Percentiles rank a stretch among this genome's conserved stretches.
Conservation (phyloP, 2,329 filamentous ascomycete species). For the Pyrenophora teres region DNA sequence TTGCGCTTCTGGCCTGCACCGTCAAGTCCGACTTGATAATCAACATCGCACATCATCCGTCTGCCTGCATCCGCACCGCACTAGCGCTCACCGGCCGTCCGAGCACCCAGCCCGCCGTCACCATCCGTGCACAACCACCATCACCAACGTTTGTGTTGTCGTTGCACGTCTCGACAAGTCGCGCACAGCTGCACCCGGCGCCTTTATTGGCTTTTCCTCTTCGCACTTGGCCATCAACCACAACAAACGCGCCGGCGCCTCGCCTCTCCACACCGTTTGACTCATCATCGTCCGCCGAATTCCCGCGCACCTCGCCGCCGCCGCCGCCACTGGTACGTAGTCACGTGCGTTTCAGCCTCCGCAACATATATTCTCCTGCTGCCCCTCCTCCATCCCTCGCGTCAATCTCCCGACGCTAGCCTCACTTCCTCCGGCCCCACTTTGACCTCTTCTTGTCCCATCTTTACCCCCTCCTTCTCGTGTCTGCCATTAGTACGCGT, state of each 20-base stretch:
- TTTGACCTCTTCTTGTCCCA: conserved; percentile 19
- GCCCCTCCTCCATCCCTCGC: conserved; percentile 24
- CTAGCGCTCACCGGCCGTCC: conserved; percentile 25
- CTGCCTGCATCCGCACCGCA: conserved; percentile 26
- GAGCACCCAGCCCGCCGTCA: conserved; percentile 21
- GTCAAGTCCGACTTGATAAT: conserved; percentile 10
- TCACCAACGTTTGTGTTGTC: conserved; percentile 26
- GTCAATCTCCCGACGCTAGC: conserved; percentile 24
- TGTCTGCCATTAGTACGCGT: conserved; percentile 22
- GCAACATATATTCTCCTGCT: conserved; percentile 27
- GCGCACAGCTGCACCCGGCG: conserved; percentile 26
- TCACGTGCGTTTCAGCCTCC: conserved; percentile 45
- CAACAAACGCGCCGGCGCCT: conserved; percentile 32
- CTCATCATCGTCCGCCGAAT: conserved; percentile 28
- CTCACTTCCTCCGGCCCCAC: conserved; percentile 21
- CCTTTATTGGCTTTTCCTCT: conserved; percentile 20
- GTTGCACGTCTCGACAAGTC: conserved; percentile 18
- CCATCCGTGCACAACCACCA: conserved; percentile 27
- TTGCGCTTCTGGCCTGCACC: conserved; percentile 10
- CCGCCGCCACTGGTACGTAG: conserved; percentile 37
- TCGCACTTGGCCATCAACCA: conserved; percentile 21
- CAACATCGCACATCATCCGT: conserved; percentile 20
- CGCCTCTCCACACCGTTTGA: conserved; percentile 22
- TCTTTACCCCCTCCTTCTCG: conserved; percentile 3
- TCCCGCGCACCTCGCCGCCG: conserved; percentile 26